A percentile compares a stretch with the other conserved stretches of the same genome.
Conservation (phyloP, 2,329 filamentous ascomycete genomes). For the Tricladium varicosporioides region DNA sequence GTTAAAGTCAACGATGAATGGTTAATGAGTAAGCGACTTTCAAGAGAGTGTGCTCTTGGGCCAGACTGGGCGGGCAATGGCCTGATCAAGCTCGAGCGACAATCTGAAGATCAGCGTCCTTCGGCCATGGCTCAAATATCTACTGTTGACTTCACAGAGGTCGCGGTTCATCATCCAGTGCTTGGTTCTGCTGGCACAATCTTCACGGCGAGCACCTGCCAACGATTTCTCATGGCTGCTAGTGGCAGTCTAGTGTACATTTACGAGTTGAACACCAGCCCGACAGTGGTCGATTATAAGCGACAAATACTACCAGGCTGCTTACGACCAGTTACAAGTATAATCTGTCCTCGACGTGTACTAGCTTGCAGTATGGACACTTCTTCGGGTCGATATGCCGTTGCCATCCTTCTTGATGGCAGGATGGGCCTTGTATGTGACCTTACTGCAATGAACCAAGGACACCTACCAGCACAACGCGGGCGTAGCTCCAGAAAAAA, state of each 20-base stretch:
- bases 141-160: constrained; percentile 38
- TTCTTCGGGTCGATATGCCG: constrained; percentile 50
- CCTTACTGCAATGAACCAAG: constrained; percentile 34
- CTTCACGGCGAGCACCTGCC: constrained; percentile 53
- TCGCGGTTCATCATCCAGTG: constrained; percentile 29
- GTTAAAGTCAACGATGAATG: constrained; percentile 26
- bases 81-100: constrained; percentile 9
- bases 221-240: constrained; percentile 55
- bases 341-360: constrained; percentile 56
- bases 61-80: constrained; percentile 31
- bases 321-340: constrained; percentile 47
- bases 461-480: neutral
- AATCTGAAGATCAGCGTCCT: constrained; percentile 5
- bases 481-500: no score
- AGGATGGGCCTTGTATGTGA: constrained; percentile 62
- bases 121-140: constrained; percentile 36
- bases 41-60: constrained; percentile 40
- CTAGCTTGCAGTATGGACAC: constrained; percentile 63
- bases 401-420: constrained; percentile 59
- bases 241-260: constrained; percentile 54
- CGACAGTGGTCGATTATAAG: constrained; percentile 5
- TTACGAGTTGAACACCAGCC: constrained; percentile 41
- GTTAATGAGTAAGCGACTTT: constrained; percentile 42
- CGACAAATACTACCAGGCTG: constrained; percentile 23
- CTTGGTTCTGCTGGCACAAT: constrained; percentile 23